These are phyloP conservation scores for Lagenidium giganteum DNA, from an alignment of 352 stramenopile genomes.

Conservation along the genomic window DNA sequence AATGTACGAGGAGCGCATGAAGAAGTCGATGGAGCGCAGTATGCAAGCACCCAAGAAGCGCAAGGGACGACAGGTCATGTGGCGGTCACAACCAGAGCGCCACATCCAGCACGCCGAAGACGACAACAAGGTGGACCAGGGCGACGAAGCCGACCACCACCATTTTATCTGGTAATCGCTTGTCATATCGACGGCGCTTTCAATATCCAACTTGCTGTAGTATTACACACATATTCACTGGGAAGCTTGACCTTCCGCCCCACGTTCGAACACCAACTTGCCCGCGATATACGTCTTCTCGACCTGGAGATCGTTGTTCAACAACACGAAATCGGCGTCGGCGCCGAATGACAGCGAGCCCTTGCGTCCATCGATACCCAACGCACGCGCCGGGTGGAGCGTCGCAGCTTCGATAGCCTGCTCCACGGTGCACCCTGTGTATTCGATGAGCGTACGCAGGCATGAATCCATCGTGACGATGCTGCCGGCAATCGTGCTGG, in stretches of 20 bases:
- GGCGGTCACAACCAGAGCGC: conserved; percentile 77
- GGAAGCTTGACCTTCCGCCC: background rate
- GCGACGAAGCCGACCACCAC: conserved; percentile 77
- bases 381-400: conserved; percentile 60
- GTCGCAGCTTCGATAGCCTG: conserved; percentile 74
- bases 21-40: conserved; percentile 91
- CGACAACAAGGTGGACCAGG: conserved; percentile 76
- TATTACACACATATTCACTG: background rate
- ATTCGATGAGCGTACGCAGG: conserved; percentile 69
- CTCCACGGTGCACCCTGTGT: conserved; percentile 75
- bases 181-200: too few species aligned
- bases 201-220: too few species aligned
- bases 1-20: conserved; percentile 92
- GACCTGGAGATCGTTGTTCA: conserved; percentile 68
- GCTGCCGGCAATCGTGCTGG: conserved; percentile 81
- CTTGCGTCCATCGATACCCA: conserved; percentile 55
- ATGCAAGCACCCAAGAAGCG: conserved; percentile 93
- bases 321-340: conserved; percentile 79
- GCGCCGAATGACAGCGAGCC: conserved; percentile 71
- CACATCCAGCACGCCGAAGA: conserved; percentile 75
- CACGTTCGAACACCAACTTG: conserved; percentile 40
- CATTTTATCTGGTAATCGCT: conserved; percentile 72
- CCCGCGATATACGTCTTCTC: conserved; percentile 74
- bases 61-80: conserved; percentile 91
- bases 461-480: conserved; percentile 82